A percentile compares a stretch with the other conserved stretches of the same genome.
Conservation (phyloP, 2,329 filamentous ascomycete genomes). For the Colletotrichum ledebouriae region DNA sequence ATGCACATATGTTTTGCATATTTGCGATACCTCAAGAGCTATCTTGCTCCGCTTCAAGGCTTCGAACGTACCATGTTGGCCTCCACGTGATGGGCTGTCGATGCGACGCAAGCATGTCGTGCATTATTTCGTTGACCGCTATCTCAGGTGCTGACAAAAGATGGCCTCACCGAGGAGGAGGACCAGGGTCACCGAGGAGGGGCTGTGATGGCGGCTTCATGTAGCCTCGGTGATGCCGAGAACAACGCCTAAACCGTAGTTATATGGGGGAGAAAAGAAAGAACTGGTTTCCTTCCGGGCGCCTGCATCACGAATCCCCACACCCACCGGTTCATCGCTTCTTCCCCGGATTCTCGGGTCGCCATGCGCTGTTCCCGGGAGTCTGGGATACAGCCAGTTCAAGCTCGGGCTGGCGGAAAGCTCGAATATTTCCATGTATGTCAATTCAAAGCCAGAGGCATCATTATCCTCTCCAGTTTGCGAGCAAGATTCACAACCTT, state of each 20-base stretch:
- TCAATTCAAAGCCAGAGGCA: no score
- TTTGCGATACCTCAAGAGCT: slow-evolving; percentile 38
- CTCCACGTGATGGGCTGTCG: slow-evolving; percentile 34
- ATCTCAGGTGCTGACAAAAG: slow-evolving; percentile 5
- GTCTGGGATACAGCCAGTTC: neutral
- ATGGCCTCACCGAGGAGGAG: neutral
- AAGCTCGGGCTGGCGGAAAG: neutral
- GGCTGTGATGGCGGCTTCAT: no score
- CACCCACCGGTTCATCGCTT: neutral
- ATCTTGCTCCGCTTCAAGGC: slow-evolving; percentile 27
- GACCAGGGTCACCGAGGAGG: neutral
- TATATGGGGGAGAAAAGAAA: neutral
- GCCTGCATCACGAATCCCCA: neutral
- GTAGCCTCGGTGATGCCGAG: no score
- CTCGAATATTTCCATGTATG: neutral
- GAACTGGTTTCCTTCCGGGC: neutral
- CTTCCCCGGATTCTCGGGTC: neutral
- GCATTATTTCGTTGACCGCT: slow-evolving; percentile 20
- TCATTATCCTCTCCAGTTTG: no score
- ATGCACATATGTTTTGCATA: slow-evolving; percentile 43
- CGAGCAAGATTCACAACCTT: neutral
- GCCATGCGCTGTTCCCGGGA: neutral
- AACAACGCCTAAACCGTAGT: no score
- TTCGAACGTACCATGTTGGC: slow-evolving; percentile 9
- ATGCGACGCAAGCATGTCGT: slow-evolving; percentile 39